Base-by-base conservation (phyloP, 164 flowering plant species). In the Aristolochia californica region DNA sequence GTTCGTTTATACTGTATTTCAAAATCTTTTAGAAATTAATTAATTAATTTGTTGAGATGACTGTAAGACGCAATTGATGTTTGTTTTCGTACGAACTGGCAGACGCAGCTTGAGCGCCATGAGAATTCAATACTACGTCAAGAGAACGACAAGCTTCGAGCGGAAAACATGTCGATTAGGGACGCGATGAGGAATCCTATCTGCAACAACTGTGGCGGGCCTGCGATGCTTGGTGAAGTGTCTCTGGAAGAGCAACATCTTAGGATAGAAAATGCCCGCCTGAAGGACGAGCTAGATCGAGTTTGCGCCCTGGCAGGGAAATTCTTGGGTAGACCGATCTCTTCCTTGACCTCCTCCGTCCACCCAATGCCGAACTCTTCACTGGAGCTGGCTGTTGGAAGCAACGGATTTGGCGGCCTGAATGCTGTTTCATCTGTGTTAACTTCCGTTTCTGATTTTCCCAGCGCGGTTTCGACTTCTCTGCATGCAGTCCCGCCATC, bases 91-190 rank as follows among this genome's bases (percentile, higher is more conserved):
- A 10, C 28, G 15, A 24, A 18, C 21, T 26, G 1, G 22, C 77
- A 93, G 99, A 89, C 99, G 5, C 99, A 93, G 74, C 56, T 89
- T 59, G 99, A 89, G 58, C 78, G 99, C 51, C 97, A 93, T 53
- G 99, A 89, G 81, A 93, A 89, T 64, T 70, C 97, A 4, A 67
- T 89, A 23, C 84, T 93, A 0, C 55, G 94, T 59, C 85, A 83
- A 71, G 99, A 93, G 67, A 89, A 89, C 48, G 99, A 89, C 57
- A 87, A 89, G 80, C 90, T 89, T 30, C 75, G 97, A 20, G 85
- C 87, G 0, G 97, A 93, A 59, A 93, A 89, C 70, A 71, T 87
- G 88, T 73, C 97, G 12, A 77, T 93, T 5, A 69, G 97, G 57
- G 97, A 89, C 21, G 94, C 90, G 0, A 87, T 89, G 94, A 76